A percentile compares a stretch with the other conserved stretches of the same genome.
phyloP scores from a whole-genome alignment of 306 rosid genomes.

The Dalbergia oliveri region DNA sequence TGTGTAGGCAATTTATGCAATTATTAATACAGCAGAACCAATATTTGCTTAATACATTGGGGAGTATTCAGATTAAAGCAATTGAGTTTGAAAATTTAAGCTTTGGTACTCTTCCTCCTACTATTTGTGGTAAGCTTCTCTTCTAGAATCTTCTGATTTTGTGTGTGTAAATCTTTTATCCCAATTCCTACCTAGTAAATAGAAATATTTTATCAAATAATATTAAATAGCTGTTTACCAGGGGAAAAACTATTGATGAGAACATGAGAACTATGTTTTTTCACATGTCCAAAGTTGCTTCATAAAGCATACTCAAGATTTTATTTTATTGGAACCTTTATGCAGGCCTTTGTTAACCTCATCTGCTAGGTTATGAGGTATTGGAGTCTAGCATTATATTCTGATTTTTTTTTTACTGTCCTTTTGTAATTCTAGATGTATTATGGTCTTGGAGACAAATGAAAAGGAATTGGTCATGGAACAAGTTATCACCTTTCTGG shows the following conservation, averaged over 20 bases:
- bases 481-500: constrained; percentile 56
- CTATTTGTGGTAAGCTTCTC: constrained; percentile 67
- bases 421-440: constrained; percentile 55
- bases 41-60: constrained; percentile 55
- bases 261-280: constrained; percentile 8
- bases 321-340: not conserved
- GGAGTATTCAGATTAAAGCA: constrained; percentile 36
- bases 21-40: constrained; percentile 63
- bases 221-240: constrained; percentile 5
- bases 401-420: constrained; percentile 25
- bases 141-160: not conserved
- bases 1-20: constrained; percentile 74
- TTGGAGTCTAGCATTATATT: constrained; percentile 6
- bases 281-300: not conserved
- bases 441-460: constrained; percentile 80
- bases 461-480: constrained; percentile 90
- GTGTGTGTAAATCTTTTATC: not conserved
- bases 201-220: not conserved
- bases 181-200: not conserved
- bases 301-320: not conserved
- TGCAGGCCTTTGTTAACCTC: not conserved
- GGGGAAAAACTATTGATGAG: not conserved
- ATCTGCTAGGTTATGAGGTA: not conserved
- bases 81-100: constrained; percentile 72
- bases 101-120: constrained; percentile 90